These are phyloP conservation scores for Pisolithus marmoratus DNA, from an alignment of 768 basidiomycete genomes.

Conservation along the genomic window DNA sequence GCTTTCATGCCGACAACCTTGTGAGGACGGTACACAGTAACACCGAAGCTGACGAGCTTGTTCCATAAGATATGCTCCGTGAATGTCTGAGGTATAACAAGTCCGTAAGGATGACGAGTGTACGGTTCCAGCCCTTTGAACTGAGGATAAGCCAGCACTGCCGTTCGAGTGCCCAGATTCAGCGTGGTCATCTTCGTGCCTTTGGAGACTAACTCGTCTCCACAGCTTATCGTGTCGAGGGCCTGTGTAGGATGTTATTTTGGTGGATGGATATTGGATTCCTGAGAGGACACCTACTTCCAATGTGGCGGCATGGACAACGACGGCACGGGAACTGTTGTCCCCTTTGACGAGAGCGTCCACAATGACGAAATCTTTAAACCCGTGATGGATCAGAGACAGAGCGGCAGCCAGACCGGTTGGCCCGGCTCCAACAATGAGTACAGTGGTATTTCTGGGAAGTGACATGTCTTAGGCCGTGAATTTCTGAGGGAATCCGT, in stretches of 20 bases:
- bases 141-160: conserved; percentile 22
- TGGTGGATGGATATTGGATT: conserved; percentile 9
- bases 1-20: conserved; percentile 35
- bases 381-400: conserved; percentile 24
- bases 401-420: conserved; percentile 36
- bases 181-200: conserved; percentile 29
- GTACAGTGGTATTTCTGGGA: conserved; percentile 34
- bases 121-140: conserved; percentile 32
- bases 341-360: conserved; percentile 31
- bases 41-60: conserved; percentile 26
- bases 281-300: conserved; percentile 32
- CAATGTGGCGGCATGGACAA: conserved; percentile 47
- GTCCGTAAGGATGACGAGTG: conserved; percentile 39
- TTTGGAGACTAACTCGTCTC: conserved; percentile 31
- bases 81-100: conserved; percentile 38
- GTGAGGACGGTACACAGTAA: conserved; percentile 32
- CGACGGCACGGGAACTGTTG: conserved; percentile 39
- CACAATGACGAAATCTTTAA: conserved; percentile 38
- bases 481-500: background rate
- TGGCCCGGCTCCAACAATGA: conserved; percentile 37
- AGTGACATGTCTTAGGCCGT: conserved; percentile 19
- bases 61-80: conserved; percentile 39
- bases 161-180: conserved; percentile 26
- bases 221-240: conserved; percentile 39
- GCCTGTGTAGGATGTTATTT: conserved; percentile 35